Conservation (phyloP, 2,329 filamentous ascomycete genomes). For the Aspergillus luchuensis region DNA sequence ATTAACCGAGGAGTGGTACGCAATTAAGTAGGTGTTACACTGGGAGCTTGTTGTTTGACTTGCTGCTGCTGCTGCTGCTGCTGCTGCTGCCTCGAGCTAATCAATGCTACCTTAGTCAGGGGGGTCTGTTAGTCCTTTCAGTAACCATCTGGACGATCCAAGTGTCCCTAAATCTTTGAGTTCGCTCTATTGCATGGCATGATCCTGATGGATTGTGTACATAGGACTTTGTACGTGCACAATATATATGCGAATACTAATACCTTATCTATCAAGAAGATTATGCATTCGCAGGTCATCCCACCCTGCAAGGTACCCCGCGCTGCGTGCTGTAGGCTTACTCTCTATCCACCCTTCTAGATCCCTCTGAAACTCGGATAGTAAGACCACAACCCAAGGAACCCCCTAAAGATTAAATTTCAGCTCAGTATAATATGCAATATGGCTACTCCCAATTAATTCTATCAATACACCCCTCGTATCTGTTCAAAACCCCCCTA, state of each 20-base stretch:
- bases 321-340: background rate
- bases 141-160: background rate
- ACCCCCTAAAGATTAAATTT: background rate
- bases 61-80: too few species aligned
- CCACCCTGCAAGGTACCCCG: background rate
- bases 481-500: background rate
- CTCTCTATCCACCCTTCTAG: background rate
- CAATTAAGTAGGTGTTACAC: background rate
- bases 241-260: too few species aligned
- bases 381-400: background rate
- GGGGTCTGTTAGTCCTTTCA: background rate
- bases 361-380: background rate
- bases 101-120: background rate
- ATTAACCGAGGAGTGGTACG: background rate
- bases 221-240: background rate
- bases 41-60: too few species aligned
- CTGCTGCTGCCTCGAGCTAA: background rate
- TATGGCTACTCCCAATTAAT: background rate
- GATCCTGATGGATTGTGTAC: background rate
- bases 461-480: background rate
- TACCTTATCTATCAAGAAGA: background rate
- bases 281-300: background rate
- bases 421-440: background rate
- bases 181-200: background rate
- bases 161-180: background rate